phyloP scores from a whole-genome alignment of 768 basidiomycete species.

The Mycena sanguinolenta region DNA sequence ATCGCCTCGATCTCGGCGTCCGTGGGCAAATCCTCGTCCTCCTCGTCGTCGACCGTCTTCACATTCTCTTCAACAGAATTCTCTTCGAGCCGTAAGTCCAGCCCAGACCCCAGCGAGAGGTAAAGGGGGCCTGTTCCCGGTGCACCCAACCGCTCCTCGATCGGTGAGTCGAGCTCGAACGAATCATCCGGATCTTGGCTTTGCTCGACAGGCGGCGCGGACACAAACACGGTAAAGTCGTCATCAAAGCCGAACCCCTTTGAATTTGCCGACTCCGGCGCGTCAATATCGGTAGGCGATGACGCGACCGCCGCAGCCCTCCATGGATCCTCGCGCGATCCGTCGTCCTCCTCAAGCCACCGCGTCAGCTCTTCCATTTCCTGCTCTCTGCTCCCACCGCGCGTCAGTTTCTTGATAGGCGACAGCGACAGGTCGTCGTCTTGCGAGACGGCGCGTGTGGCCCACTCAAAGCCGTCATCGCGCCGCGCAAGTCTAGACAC shows the following conservation, averaged over 20 bases:
- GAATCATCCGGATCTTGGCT: conserved; percentile 43
- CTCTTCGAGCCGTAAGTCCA: conserved; percentile 61
- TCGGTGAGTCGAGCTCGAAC: conserved; percentile 34
- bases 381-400: conserved; percentile 51
- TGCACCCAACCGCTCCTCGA: conserved; percentile 32
- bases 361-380: conserved; percentile 73
- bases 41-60: conserved; percentile 34
- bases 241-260: conserved; percentile 71
- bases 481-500: conserved; percentile 41
- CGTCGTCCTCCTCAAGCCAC: conserved; percentile 71
- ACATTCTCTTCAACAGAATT: conserved; percentile 32
- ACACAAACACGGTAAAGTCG: conserved; percentile 83
- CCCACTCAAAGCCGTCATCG: conserved; percentile 55
- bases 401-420: conserved; percentile 40
- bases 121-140: conserved; percentile 51
- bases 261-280: conserved; percentile 8
- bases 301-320: conserved; percentile 44
- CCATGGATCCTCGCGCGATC: conserved; percentile 56
- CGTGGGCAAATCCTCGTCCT: conserved; percentile 61
- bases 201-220: conserved; percentile 57
- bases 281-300: conserved; percentile 44
- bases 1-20: conserved; percentile 63
- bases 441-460: conserved; percentile 49
- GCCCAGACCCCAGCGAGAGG: conserved; percentile 68
- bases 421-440: conserved; percentile 55